Conservation (phyloP, 352 stramenopile genomes). For the Blastocystis sp. region DNA sequence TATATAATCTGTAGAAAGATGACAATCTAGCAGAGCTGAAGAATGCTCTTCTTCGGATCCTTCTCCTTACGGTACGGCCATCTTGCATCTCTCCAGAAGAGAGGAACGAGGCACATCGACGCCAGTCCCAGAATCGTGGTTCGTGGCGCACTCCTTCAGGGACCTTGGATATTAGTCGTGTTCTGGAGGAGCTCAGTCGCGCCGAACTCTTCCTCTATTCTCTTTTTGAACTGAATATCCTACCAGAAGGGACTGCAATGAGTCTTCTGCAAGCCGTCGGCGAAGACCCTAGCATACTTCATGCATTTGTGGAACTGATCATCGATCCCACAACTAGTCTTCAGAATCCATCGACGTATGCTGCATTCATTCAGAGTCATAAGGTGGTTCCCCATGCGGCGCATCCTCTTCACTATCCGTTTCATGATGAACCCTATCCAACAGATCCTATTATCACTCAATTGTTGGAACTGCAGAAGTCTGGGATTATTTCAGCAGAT, state of each 20-base stretch:
- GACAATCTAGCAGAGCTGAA: slow-evolving; percentile 39
- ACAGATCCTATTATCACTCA: neutral
- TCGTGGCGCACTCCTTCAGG: neutral
- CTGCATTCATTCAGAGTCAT: neutral
- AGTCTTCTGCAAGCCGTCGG: neutral
- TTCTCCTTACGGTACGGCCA: slow-evolving; percentile 16
- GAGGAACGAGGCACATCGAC: neutral
- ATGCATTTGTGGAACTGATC: neutral
- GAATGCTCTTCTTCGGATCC: neutral
- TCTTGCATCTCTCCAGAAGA: neutral
- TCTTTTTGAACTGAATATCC: slow-evolving; percentile 11
- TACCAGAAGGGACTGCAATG: neutral
- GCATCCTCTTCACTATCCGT: neutral
- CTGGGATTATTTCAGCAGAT: neutral
- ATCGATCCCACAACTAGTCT: neutral
- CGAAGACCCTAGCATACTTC: neutral
- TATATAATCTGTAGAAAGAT: neutral
- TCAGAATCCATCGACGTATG: neutral
- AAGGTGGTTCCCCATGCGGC: neutral
- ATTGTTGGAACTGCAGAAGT: slow-evolving; percentile 19
- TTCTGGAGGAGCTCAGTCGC: neutral
- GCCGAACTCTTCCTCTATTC: slow-evolving; percentile 2
- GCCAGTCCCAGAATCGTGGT: neutral
- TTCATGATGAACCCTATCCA: neutral
- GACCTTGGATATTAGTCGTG: neutral